Conservation (phyloP, 345 rosid species). For the Eucalyptus lansdowneana region DNA sequence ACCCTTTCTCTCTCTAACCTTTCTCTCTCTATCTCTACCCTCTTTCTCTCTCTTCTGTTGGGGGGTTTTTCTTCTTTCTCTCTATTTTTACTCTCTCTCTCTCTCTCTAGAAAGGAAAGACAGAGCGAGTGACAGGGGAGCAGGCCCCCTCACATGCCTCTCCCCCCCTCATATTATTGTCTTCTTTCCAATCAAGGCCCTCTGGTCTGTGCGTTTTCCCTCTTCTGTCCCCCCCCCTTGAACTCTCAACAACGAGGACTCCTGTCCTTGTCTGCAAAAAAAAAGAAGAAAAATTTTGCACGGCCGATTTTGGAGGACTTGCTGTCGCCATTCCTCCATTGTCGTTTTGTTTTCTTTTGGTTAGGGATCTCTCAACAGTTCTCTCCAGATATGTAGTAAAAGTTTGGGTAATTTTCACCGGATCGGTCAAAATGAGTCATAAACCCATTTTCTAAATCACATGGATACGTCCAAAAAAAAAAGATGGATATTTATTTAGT, state of each 20-base stretch:
- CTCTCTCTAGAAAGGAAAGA: background rate
- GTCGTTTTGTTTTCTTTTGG: background rate
- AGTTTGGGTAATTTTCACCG: too few relatives aligned
- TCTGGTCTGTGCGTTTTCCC: background rate
- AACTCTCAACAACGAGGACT: background rate
- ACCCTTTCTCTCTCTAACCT: background rate
- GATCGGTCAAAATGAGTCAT: background rate
- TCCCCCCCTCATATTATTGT: background rate
- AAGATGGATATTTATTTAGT: too few relatives aligned
- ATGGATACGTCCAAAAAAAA: rapidly evolving
- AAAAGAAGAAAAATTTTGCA: background rate
- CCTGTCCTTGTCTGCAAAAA: background rate
- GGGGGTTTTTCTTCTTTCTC: background rate
- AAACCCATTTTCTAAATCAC: too few relatives aligned
- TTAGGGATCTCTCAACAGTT: background rate
- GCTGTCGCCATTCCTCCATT: background rate
- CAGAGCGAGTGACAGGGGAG: background rate
- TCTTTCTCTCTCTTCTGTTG: background rate
- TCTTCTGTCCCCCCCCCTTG: background rate
- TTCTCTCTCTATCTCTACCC: background rate
- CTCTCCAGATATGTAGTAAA: background rate
- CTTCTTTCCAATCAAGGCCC: background rate
- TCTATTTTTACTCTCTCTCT: background rate
- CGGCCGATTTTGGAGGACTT: background rate
- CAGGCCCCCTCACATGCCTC: background rate